Percentiles rank a stretch among this genome's conserved stretches.
phyloP scores from a whole-genome alignment of 2,329 filamentous ascomycete genomes.

The Botrytis fabae region DNA sequence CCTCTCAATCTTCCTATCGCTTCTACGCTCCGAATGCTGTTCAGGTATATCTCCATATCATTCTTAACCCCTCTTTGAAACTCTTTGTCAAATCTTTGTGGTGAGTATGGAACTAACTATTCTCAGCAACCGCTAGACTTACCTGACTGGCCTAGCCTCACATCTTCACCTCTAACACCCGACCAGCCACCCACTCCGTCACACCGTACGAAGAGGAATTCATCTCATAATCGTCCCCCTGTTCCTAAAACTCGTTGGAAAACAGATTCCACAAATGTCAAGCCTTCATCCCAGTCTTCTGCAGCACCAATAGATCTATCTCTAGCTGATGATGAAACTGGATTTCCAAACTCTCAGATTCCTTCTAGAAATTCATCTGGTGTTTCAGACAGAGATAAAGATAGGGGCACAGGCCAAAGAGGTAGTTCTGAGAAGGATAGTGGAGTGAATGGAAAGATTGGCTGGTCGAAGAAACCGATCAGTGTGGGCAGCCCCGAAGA shows the following conservation, averaged over 20 bases:
- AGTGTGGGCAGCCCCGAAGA: slow-evolving; percentile 63
- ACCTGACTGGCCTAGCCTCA: slow-evolving; percentile 34
- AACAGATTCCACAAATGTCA: slow-evolving; percentile 25
- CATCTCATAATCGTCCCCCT: slow-evolving; percentile 33
- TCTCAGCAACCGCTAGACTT: slow-evolving; percentile 36
- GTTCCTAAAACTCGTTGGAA: slow-evolving; percentile 41
- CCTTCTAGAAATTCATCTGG: slow-evolving; percentile 9
- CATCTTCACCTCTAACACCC: slow-evolving; percentile 21
- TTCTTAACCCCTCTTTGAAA: neutral
- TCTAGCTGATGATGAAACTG: slow-evolving; percentile 36
- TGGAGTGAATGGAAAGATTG: slow-evolving; percentile 40
- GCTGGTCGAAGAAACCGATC: slow-evolving; percentile 40
- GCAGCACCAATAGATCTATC: slow-evolving; percentile 38
- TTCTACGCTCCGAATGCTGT: slow-evolving; percentile 38
- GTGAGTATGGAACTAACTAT: neutral
- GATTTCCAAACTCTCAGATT: slow-evolving; percentile 20
- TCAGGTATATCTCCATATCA: slow-evolving; percentile 30
- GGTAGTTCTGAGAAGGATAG: slow-evolving; percentile 32
- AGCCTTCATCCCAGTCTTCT: slow-evolving; percentile 24
- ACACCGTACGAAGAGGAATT: slow-evolving; percentile 32
- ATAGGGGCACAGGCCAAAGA: slow-evolving; percentile 10
- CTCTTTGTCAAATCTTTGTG: neutral
- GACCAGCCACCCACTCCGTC: slow-evolving; percentile 24
- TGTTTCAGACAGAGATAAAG: slow-evolving; percentile 19
- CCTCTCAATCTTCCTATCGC: slow-evolving; percentile 31